Conservation (phyloP, 768 basidiomycete genomes). For the Pulveroboletus sp. region DNA sequence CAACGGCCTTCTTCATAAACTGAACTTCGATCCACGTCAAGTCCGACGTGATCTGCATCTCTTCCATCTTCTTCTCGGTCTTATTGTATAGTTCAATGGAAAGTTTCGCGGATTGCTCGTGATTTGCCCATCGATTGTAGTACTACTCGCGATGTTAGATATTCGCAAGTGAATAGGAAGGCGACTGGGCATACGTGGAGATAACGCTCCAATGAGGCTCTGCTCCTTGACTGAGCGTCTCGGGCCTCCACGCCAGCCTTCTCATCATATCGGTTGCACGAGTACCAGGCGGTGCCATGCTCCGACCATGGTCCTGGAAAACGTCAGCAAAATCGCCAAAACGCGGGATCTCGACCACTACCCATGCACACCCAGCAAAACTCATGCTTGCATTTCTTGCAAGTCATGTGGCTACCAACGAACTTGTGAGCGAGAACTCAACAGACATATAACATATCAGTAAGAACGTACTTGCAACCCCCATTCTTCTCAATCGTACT, state of each 20-base stretch:
- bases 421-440: conserved; percentile 8
- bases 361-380: conserved; percentile 99
- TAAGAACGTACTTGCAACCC: conserved; percentile 88
- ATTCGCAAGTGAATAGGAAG: not conserved
- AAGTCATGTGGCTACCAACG: conserved; percentile 89
- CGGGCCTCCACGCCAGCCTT: conserved; percentile 83
- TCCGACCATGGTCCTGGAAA: conserved; percentile 87
- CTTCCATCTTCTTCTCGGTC: conserved; percentile 99
- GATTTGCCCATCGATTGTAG: conserved; percentile 99
- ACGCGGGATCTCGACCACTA: conserved; percentile 27
- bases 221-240: conserved; percentile 85
- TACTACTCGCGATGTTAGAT: conserved; percentile 51
- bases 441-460: conserved; percentile 70
- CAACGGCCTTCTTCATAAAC: conserved; percentile 98
- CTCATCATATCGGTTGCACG: conserved; percentile 96
- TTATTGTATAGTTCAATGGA: conserved; percentile 87
- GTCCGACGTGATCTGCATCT: conserved; percentile 90
- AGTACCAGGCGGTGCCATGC: conserved; percentile 97
- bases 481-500: conserved; percentile 99
- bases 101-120: conserved; percentile 98
- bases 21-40: conserved; percentile 99
- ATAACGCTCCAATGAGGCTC: conserved; percentile 91
- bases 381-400: conserved; percentile 98
- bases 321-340: conserved; percentile 1
- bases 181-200: conserved; percentile 66